These are phyloP conservation scores for Cryptococcus amylolentus DNA, from an alignment of 1,284 basidiomycete species.

Conservation along the genomic window DNA sequence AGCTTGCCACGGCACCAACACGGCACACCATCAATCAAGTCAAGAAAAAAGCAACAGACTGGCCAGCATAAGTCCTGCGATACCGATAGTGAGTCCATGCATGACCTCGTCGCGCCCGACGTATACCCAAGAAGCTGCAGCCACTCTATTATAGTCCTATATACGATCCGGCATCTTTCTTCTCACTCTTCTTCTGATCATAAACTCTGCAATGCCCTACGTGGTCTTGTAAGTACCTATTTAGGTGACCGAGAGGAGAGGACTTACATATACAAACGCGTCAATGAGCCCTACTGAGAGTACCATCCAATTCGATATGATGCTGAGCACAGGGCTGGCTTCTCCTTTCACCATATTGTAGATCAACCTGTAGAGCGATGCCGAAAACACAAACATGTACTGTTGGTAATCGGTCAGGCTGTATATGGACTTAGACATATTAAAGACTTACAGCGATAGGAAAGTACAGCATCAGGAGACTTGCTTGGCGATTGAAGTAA, in stretches of 20 bases:
- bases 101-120: no score
- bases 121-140: no score
- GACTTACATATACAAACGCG: constrained; percentile 41
- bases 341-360: constrained; percentile 39
- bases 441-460: constrained; percentile 41
- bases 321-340: constrained; percentile 22
- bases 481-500: constrained; percentile 48
- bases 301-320: constrained; percentile 39
- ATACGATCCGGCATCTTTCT: constrained; percentile 35
- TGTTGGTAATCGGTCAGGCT: constrained; percentile 2
- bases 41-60: no score
- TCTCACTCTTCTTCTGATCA: constrained; percentile 38
- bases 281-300: constrained; percentile 42
- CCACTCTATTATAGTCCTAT: background rate
- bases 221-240: background rate
- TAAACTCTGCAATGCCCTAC: constrained; percentile 41
- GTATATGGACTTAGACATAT: background rate
- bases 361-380: constrained; percentile 40
- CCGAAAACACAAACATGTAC: constrained; percentile 43
- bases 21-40: no score
- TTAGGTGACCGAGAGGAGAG: background rate
- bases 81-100: no score
- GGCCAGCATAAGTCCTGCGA: no score
- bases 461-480: constrained; percentile 47
- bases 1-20: no score